A percentile compares a stretch with the other conserved stretches of the same genome.
These are phyloP conservation scores for Colletotrichum sp. DNA, from an alignment of 2,329 filamentous ascomycete species.

Conservation along the genomic window DNA sequence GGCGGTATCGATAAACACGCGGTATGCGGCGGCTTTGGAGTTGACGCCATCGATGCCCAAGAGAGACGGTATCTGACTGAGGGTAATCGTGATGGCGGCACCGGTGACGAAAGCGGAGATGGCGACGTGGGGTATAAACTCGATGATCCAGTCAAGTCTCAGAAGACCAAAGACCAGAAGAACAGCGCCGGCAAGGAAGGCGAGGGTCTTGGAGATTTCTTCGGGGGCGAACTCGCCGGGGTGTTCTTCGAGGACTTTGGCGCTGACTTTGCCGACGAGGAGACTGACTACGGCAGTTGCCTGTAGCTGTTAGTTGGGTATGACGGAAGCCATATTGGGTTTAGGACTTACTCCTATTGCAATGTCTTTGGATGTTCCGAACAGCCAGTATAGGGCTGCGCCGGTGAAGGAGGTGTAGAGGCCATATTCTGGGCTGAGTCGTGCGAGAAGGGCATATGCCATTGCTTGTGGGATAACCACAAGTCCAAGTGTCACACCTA, in stretches of 20 bases:
- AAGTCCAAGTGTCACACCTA: constrained; percentile 57
- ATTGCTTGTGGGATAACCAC: constrained; percentile 82
- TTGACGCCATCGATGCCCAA: constrained; percentile 56
- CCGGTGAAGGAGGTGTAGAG: constrained; percentile 85
- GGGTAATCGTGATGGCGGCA: constrained; percentile 54
- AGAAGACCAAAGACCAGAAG: constrained; percentile 54
- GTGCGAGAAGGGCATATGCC: constrained; percentile 77
- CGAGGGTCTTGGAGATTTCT: constrained; percentile 51
- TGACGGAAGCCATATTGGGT: too few species aligned
- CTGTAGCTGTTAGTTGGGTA: constrained; percentile 39
- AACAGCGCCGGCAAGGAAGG: constrained; percentile 53
- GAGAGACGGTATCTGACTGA: constrained; percentile 55
- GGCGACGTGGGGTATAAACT: constrained; percentile 57
- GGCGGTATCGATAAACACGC: constrained; percentile 56
- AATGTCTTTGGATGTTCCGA: constrained; percentile 85
- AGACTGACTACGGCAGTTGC: constrained; percentile 60
- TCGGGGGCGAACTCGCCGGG: constrained; percentile 29
- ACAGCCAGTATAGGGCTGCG: constrained; percentile 81
- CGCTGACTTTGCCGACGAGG: constrained; percentile 52
- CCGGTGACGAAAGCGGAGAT: constrained; percentile 63
- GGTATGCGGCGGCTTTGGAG: constrained; percentile 53
- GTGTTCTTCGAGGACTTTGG: constrained; percentile 36
- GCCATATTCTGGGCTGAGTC: constrained; percentile 71
- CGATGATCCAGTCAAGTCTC: constrained; percentile 59
- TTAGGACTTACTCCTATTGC: constrained; percentile 66